Evolutionary conservation across 2,329 filamentous ascomycete genomes (phyloP).

Genomic region (Diplodia intermedia): DNA sequence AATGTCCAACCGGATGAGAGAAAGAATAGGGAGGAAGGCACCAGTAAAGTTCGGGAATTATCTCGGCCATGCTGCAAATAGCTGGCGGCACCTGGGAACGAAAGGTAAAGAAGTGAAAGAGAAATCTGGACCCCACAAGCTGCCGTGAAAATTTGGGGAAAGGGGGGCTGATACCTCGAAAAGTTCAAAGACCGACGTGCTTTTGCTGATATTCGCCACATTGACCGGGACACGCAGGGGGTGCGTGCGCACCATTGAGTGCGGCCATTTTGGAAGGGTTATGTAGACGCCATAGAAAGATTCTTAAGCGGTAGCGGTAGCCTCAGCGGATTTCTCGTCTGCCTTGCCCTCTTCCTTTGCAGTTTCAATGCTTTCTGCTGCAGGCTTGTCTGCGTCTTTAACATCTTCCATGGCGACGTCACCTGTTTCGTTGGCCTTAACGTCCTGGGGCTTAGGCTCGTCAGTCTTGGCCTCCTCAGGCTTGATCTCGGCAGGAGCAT

Average conservation of each 20-base stretch:
- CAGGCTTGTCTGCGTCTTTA: not conserved
- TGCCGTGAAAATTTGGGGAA: not conserved
- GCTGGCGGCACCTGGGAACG: not conserved
- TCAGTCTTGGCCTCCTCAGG: conserved; percentile 34
- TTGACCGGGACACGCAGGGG: too few relatives aligned
- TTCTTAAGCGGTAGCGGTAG: conserved; percentile 3
- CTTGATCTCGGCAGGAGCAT: conserved; percentile 35
- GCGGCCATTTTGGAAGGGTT: not conserved
- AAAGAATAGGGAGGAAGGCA: not conserved
- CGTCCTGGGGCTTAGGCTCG: conserved; percentile 44
- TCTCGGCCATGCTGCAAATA: not conserved
- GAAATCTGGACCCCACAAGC: not conserved
- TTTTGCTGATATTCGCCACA: conserved; percentile 9
- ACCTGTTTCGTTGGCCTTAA: conserved; percentile 34
- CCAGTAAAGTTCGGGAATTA: not conserved
- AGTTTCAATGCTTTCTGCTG: conserved; percentile 2
- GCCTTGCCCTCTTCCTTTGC: not conserved
- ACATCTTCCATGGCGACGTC: conserved; percentile 4
- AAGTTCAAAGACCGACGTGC: conserved; percentile 13
- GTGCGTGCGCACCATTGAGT: not conserved
- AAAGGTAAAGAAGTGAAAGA: conserved; percentile 1
- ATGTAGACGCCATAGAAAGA: not conserved
- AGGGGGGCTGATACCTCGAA: not conserved
- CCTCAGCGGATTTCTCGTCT: conserved; percentile 1
- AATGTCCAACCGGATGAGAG: conserved; percentile 7